Conservation (phyloP, 352 stramenopile genomes). For the Phytophthora palmivora region DNA sequence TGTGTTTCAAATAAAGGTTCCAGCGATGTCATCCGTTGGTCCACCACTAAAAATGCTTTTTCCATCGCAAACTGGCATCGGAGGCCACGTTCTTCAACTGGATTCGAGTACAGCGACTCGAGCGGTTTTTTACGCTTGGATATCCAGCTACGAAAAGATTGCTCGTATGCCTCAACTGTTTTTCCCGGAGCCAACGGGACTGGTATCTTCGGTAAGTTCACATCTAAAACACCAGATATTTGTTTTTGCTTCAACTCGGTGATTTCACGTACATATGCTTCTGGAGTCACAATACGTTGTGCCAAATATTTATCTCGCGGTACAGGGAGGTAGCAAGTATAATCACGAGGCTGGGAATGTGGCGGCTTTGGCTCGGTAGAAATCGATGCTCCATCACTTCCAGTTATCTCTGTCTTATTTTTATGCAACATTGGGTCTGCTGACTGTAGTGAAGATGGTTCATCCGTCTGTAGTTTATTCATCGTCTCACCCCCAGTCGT, state of each 20-base stretch:
- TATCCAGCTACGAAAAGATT: slow-evolving; percentile 1
- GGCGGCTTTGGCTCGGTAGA: neutral
- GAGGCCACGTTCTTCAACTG: slow-evolving; percentile 4
- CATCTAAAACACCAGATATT: neutral
- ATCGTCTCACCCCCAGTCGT: too few relatives aligned
- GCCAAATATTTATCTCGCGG: slow-evolving; percentile 2
- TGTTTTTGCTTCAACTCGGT: neutral
- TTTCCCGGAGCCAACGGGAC: neutral
- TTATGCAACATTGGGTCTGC: too few relatives aligned
- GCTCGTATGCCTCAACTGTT: slow-evolving; percentile 1
- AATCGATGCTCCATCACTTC: neutral
- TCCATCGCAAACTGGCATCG: slow-evolving; percentile 4
- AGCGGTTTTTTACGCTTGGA: slow-evolving; percentile 2
- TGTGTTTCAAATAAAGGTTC: neutral
- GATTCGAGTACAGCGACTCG: neutral
- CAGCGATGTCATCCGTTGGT: too few relatives aligned
- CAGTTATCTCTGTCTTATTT: too few relatives aligned
- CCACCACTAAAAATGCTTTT: neutral
- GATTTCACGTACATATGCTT: neutral
- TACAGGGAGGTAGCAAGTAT: neutral
- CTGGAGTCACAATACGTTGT: neutral
- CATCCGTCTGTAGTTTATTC: too few relatives aligned
- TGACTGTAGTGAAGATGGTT: neutral
- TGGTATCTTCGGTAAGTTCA: slow-evolving; percentile 1
- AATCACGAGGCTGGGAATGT: neutral